Base-by-base conservation (phyloP, 257 asterid genomes). In the Cruciata laevipes region DNA sequence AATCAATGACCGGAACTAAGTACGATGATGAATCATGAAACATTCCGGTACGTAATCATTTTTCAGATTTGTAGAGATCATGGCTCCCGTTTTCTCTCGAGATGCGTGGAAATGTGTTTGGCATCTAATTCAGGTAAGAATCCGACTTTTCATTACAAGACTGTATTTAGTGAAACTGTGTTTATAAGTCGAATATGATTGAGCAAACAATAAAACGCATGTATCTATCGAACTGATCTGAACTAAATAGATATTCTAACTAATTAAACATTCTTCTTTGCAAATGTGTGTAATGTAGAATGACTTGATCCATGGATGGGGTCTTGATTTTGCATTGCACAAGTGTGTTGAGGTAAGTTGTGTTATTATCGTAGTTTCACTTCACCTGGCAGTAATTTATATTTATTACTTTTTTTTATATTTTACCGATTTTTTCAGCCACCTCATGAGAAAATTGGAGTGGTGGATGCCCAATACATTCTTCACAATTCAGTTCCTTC, bases 251-350 rank as follows among this genome's bases (percentile, higher is more conserved):
- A n/a, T n/a, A n/a, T n/a, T n/a, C n/a, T n/a, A n/a, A n/a, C n/a
- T 40, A 40, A 40, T 38, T 24, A 33, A 47, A 25, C 17, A 56
- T 23, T 58, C 33, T 42, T 61, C 21, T 61, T 61, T 35, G 33
- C 38, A 3, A 9, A n/a, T 4, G 12, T 67, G 21, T 38, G 5
- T 23, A 44, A 65, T 81, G 80, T 70, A 92, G 98, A 92, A 92
- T 65, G 98, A 92, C 81, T 78, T 92, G 76, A 89, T 92, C 35
- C 98, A 92, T 30, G 98, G 98, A 67, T 91, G 96, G 98, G 98
- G 98, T 47, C 90, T 91, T 17, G 98, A 92, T 79, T 80, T 89
- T 6, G 95, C 95, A 33, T 88, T 92, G 73, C 96, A 78, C 74
- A 82, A 71, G 65, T 92, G 98, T 12, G 95, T 89, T 52, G 87